Evolutionary conservation across 495 filamentous ascomycete genomes (phyloP), one percentile per base, ranked within the genome.

Genomic region (Talaromyces adpressus): DNA sequence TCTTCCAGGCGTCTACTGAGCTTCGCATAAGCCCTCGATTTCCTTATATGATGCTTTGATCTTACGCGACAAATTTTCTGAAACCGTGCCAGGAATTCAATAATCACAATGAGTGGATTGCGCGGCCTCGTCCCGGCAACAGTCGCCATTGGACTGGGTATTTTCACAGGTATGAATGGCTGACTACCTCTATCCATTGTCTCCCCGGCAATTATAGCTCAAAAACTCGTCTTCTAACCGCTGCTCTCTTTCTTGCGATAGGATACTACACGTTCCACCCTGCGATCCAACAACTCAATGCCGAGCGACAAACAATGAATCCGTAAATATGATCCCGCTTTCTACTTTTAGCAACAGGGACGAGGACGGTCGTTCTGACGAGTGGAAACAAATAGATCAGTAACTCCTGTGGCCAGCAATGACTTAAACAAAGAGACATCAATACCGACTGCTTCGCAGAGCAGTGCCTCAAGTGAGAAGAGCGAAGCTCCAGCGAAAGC

Each of bases 91-190:
- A 30, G 27, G 32, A 18, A n/a, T 23, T n/a, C 1, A 36, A 16
- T 47, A 57, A 7, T 53, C 9, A 34, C 62, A 14, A 64, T 64
- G 62, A 64, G 56, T 52, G 56, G 62, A 51, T 9, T 51, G 41
- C 77, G 77, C 58, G 77, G 76, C 65, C 72, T 75, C 20, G 32
- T 79, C 47, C 75, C 78, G 20, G 76, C 69, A 0, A 65, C 69
- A 12, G 54, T 79, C n/a, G 73, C 76, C 12, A 75, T 81, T 57
- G 77, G 69, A 39, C 66, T 77, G 34, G 78, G 78, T 25, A 67
- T 81, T 30, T 75, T 71, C 59, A 72, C 75, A 39, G 77, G 78
- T 77, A 72, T 18, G 59, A 39, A 18, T 20, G 41, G 1, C 25
- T 4, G 25, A 27, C n/a, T 16, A 47, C 41, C 30, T 36, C 34